A percentile compares a stretch with the other conserved stretches of the same genome.
These are phyloP conservation scores for Neonectria coccinea DNA, from an alignment of 2,329 filamentous ascomycete species.

Conservation along the genomic window DNA sequence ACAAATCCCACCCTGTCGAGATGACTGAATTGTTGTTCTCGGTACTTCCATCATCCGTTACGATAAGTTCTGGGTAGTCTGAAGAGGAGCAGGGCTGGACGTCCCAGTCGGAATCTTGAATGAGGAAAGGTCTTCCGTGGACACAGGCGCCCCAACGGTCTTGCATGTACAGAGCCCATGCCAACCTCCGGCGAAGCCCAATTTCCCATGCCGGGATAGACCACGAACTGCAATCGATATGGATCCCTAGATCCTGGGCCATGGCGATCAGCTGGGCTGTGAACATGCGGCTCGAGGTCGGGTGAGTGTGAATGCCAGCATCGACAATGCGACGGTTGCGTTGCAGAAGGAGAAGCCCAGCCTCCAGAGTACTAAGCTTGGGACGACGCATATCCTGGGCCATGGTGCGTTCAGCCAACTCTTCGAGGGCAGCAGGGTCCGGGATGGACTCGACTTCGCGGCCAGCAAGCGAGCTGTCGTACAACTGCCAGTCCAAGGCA, in stretches of 20 bases:
- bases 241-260: conserved; percentile 68
- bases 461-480: conserved; percentile 62
- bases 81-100: conserved; percentile 53
- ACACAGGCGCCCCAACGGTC: conserved; percentile 71
- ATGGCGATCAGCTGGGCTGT: conserved; percentile 67
- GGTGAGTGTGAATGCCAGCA: conserved; percentile 36
- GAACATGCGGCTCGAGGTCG: conserved; percentile 57
- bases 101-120: conserved; percentile 66
- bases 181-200: conserved; percentile 69
- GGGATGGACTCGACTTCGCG: conserved; percentile 47
- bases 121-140: conserved; percentile 68
- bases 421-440: conserved; percentile 50
- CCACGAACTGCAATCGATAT: conserved; percentile 72
- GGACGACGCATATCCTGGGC: conserved; percentile 62
- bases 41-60: conserved; percentile 50
- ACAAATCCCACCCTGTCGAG: conserved; percentile 59
- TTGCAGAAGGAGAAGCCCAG: conserved; percentile 65
- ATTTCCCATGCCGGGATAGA: conserved; percentile 73
- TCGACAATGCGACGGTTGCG: conserved; percentile 56
- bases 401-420: conserved; percentile 58
- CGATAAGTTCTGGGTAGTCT: conserved; percentile 55
- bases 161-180: conserved; percentile 75
- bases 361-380: conserved; percentile 67
- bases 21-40: conserved; percentile 57
- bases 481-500: conserved; percentile 71